Conservation (phyloP, 1,284 basidiomycete genomes). For the Rhodotorula sp. region DNA sequence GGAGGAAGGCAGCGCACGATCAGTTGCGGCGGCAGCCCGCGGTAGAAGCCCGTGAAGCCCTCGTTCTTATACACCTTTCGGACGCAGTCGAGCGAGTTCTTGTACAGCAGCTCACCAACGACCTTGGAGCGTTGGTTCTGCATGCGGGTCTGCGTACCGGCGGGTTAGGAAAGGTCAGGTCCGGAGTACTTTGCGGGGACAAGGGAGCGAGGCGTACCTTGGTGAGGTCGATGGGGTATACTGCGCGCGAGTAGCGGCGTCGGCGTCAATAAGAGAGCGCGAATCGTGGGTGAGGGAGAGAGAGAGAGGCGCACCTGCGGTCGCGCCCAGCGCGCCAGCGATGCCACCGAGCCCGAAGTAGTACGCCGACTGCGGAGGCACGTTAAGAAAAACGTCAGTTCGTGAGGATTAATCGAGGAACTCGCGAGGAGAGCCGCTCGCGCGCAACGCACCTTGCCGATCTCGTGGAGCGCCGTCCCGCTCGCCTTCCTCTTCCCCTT, state of each 20-base stretch:
- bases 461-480: slow-evolving; percentile 31
- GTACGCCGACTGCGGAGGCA: slow-evolving; percentile 61
- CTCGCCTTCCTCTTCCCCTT: slow-evolving; percentile 12
- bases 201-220: slow-evolving; percentile 8
- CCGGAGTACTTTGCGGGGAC: too few relatives aligned
- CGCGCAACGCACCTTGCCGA: slow-evolving; percentile 27
- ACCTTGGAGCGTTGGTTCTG: slow-evolving; percentile 96
- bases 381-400: too few relatives aligned
- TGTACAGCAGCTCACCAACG: slow-evolving; percentile 90
- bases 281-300: too few relatives aligned
- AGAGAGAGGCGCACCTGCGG: slow-evolving; percentile 44
- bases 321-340: slow-evolving; percentile 87
- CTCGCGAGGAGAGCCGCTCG: slow-evolving; percentile 5
- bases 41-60: slow-evolving; percentile 87
- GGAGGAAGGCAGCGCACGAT: slow-evolving; percentile 61
- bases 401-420: too few relatives aligned
- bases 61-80: slow-evolving; percentile 93
- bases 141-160: slow-evolving; percentile 72
- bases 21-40: slow-evolving; percentile 91
- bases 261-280: neutral
- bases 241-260: slow-evolving; percentile 57
- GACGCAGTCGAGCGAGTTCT: slow-evolving; percentile 88
- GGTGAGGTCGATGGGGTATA: slow-evolving; percentile 79
- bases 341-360: slow-evolving; percentile 88
- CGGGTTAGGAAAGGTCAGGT: neutral